Evolutionary conservation across 768 basidiomycete species (phyloP), one percentile per base, ranked within the genome.

Genomic region (Mycena pura): DNA sequence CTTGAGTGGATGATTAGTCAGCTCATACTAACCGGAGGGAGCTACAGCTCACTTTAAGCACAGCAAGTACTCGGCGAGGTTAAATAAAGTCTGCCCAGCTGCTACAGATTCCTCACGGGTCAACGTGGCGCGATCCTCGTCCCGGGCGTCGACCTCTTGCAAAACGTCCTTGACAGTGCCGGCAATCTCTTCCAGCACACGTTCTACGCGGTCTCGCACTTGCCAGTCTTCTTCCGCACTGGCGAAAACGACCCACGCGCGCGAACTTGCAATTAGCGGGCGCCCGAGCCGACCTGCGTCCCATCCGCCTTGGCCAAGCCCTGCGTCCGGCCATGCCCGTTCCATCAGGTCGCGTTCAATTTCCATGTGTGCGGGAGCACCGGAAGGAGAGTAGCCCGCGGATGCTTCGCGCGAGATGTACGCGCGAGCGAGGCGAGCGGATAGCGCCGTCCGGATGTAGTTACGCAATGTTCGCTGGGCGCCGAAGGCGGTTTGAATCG

Each of bases 101-200:
- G 87, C 84, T 39, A 70, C 76, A 13, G 87, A 85, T 68, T 91
- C 91, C 64, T 91, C 88, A 58, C 89, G 86, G 51, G 90, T 88
- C 66, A 90, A 65, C 1, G 68, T 58, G 0, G 71, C 66, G 32
- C 68, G 69, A 15, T 82, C 82, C 34, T 92, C 89, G 11, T 87
- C 87, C 55, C 84, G 78, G 21, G 84, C 82, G 62, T 92, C 90
- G 46, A 89, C 79, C 63, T 91, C 90, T 65, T 90, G 87, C 14
- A 91, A 80, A 5, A 91, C 81, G 63, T 93, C 92, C 69, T 86
- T 88, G 60, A 90, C 67, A 6, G 89, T 82, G 0, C 87, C 86
- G 2, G 89, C 86, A 6, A 84, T 84, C 72, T 93, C 92, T 43
- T 87, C 84, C 57, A 93, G 67, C 43, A 93, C 80, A 50, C 78